Evolutionary conservation across 2,329 filamentous ascomycete species (phyloP), one percentile per base, ranked within the genome.

Genomic region (Cordyceps javanica): DNA sequence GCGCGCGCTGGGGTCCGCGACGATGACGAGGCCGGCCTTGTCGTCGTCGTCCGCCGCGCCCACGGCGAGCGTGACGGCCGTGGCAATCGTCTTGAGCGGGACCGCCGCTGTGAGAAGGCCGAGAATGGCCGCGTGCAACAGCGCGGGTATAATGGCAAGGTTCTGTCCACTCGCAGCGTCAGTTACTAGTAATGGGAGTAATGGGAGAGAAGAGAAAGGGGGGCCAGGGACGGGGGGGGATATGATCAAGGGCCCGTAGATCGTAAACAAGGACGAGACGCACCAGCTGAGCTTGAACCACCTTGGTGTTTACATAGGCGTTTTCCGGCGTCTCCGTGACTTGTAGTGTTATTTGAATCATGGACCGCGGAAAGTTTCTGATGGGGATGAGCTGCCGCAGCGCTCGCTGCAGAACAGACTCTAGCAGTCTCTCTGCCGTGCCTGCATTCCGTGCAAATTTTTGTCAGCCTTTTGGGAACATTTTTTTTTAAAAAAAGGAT

Each of bases 331-430:
- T 77, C 61, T 81, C 80, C 58, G 83, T 80, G 41, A 94, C 77
- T 72, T 95, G 90, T n/a, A 95, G 78, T 11, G 89, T 90, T 61
- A 95, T 75, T 70, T 95, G 90, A 56, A 95, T 86, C 62, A 92
- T 79, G 51, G 83, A 87, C 52, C 90, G 82, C 9, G 90, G 90
- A 64, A 91, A 90, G 67, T 86, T 82, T 66, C 89, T 82, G 63
- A 89, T 80, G 57, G 91, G 82, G 63, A 95, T 84, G 59, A 93
- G 79, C 67, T 88, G 86, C 62, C 86, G 82, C 42, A 95, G 77
- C 14, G 88, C 86, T 53, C 83, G 81, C 70, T 90, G 84, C 59
- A 95, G 70, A 56, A 92, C 77, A 2, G 82, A 84, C 74, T 97
- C 92, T 25, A 96, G 83, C 72, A 96, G 90, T 65, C 91, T 82